Conservation (phyloP, 2,329 filamentous ascomycete species). For the Huntiella moniliformis region DNA sequence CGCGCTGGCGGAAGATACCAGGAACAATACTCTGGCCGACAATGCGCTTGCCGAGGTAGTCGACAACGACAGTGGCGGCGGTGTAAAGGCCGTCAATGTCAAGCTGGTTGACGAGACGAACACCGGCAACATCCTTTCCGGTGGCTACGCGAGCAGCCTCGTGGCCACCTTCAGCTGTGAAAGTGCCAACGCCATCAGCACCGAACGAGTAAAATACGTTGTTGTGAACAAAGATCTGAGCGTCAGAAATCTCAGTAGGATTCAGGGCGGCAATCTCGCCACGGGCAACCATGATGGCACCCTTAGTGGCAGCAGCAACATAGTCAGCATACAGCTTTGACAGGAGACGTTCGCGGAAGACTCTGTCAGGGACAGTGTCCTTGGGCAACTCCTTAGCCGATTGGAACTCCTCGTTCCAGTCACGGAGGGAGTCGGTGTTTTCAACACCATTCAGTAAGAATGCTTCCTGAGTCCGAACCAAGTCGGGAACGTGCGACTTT, state of each 20-base stretch:
- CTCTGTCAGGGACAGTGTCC: conserved; percentile 82
- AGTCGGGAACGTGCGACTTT: conserved; percentile 59
- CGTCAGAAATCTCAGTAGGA: conserved; percentile 78
- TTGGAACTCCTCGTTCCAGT: conserved; percentile 99
- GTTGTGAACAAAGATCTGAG: conserved; percentile 98
- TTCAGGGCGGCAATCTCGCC: conserved; percentile 89
- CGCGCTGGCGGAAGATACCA: conserved; percentile 96
- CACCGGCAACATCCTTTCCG: conserved; percentile 87
- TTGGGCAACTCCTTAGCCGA: conserved; percentile 87
- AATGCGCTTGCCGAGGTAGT: conserved; percentile 92
- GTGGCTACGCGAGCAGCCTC: conserved; percentile 91
- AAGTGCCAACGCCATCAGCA: conserved; percentile 91
- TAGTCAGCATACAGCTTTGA: conserved; percentile 97
- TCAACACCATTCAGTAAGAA: conserved; percentile 81
- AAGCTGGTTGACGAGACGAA: conserved; percentile 88
- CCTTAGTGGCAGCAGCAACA: conserved; percentile 82
- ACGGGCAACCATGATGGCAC: conserved; percentile 76
- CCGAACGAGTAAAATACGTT: conserved; percentile 99
- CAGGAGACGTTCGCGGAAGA: conserved; percentile 83
- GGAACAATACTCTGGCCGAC: conserved; percentile 97
- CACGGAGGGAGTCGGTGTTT: conserved; percentile 80
- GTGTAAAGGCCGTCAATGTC: conserved; percentile 91
- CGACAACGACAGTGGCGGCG: conserved; percentile 85
- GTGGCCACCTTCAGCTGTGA: conserved; percentile 87
- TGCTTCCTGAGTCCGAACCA: conserved; percentile 79